phyloP scores from a whole-genome alignment of 768 basidiomycete species.

The Mycena vulgaris region DNA sequence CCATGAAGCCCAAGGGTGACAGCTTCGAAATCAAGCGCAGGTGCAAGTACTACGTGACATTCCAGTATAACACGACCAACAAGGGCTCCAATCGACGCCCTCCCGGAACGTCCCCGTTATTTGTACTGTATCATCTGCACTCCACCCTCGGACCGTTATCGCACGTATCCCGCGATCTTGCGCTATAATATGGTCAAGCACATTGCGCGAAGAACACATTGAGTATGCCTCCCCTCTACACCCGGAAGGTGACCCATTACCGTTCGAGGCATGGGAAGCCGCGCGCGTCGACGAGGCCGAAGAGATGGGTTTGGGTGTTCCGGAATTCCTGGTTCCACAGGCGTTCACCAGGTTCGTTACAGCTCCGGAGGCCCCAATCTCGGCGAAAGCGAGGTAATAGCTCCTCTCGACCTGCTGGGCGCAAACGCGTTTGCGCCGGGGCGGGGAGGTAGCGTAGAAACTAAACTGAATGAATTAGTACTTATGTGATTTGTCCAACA shows the following conservation, averaged over 20 bases:
- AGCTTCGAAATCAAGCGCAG: not conserved
- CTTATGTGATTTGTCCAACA: no score
- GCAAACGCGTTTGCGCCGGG: no score
- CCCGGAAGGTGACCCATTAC: not conserved
- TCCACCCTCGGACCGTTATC: not conserved
- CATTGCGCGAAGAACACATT: not conserved
- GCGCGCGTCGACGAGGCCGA: no score
- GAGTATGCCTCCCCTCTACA: not conserved
- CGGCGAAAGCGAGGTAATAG: no score
- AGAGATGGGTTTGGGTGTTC: no score
- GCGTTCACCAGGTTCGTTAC: no score
- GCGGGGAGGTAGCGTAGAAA: no score
- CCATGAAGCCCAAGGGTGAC: constrained; percentile 9
- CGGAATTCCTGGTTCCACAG: no score
- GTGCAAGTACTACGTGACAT: not conserved
- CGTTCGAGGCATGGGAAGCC: no score
- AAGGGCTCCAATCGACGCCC: not conserved
- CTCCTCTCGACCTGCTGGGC: no score
- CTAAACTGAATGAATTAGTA: no score
- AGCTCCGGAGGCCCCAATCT: no score
- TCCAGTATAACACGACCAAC: constrained; percentile 7
- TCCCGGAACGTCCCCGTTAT: constrained; percentile 14
- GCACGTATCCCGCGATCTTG: not conserved
- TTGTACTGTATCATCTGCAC: not conserved
- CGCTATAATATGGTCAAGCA: constrained; percentile 26